A percentile compares a stretch with the other conserved stretches of the same genome.
phyloP scores from a whole-genome alignment of 345 rosid genomes.

The Diplotaxis tenuifolia region DNA sequence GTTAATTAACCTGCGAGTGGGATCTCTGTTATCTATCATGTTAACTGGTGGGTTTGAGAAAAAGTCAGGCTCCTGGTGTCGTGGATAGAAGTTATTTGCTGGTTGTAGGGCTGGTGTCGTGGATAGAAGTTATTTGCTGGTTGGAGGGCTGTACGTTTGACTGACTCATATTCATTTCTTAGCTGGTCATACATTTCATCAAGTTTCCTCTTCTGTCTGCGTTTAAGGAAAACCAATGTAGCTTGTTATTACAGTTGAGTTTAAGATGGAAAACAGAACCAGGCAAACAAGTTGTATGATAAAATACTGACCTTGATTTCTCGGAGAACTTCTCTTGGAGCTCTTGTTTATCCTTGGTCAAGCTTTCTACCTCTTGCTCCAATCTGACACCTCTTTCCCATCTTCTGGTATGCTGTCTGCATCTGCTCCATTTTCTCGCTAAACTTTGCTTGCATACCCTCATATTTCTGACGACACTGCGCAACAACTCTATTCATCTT shows the following conservation, averaged over 20 bases:
- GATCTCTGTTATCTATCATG: constrained; percentile 65
- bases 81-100: constrained; percentile 55
- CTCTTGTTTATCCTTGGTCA: constrained; percentile 89
- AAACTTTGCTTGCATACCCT: constrained; percentile 83
- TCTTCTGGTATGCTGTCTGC: constrained; percentile 89
- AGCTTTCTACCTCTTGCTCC: constrained; percentile 81
- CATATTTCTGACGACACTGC: constrained; percentile 89
- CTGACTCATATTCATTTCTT: constrained; percentile 70
- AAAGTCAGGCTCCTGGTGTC: constrained; percentile 64
- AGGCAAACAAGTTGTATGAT: not conserved
- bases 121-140: constrained; percentile 63
- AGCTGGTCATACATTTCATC: constrained; percentile 97
- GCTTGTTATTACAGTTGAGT: constrained; percentile 7
- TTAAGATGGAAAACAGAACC: constrained; percentile 5
- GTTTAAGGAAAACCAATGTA: constrained; percentile 7
- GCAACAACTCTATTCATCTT: constrained; percentile 77
- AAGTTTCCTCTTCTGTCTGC: constrained; percentile 93
- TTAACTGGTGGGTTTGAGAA: constrained; percentile 58
- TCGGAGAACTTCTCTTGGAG: constrained; percentile 92
- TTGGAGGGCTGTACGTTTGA: constrained; percentile 78
- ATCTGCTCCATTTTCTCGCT: constrained; percentile 88
- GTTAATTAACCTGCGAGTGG: constrained; percentile 51
- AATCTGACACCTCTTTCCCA: constrained; percentile 85
- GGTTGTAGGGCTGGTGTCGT: constrained; percentile 78
- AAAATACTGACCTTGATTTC: constrained; percentile 64